Evolutionary conservation across 2,329 filamentous ascomycete species (phyloP), one percentile per base, ranked within the genome.

Genomic region (Ceratocystis variospora): DNA sequence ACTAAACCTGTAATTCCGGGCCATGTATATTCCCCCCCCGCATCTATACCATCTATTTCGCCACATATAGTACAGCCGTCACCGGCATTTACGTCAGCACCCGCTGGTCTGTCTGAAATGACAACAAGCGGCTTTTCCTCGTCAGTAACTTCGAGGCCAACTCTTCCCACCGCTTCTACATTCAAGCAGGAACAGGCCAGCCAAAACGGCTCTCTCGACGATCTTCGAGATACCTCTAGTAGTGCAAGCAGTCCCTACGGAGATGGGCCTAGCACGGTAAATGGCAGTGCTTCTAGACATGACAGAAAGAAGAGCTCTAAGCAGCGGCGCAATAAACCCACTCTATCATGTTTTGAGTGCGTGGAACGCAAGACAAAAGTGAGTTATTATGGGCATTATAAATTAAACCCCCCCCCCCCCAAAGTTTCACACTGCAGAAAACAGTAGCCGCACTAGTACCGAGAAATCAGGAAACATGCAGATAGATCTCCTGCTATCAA

Each of bases 321-420:
- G 76, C 88, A 92, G 77, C 91, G 88, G 77, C 83, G 89, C 61
- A 93, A 93, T 76, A 93, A 93, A 74, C 89, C 89, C 2, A 92
- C 88, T 0, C 73, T 92, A 69, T 90, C 87, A 62, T 92, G 89
- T 72, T 82, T 86, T 69, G 87, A 90, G 73, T 93, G 89, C 72
- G 89, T 92, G 25, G 87, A 90, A 76, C 80, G 88, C 70, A 92
- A 92, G 77, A 92, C 88, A 28, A 92, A 90, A 80, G 87, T 87
- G 73, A 70, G 81, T 75, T 66, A 37, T 33, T 2, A 17, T n/a
- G 17, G 7, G 10, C 28, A 57, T 31, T 12, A 31, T 33, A n/a
- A 12, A 10, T 12, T 5, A 48, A 19, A 28, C 50, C 22, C 15
- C 25, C 50, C 22, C 22, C 22, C 22, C 22, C 22, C 22, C 1